Percentiles rank a stretch among this genome's conserved stretches.
phyloP scores from a whole-genome alignment of 768 basidiomycete species.

The Hydnomerulius pinastri region DNA sequence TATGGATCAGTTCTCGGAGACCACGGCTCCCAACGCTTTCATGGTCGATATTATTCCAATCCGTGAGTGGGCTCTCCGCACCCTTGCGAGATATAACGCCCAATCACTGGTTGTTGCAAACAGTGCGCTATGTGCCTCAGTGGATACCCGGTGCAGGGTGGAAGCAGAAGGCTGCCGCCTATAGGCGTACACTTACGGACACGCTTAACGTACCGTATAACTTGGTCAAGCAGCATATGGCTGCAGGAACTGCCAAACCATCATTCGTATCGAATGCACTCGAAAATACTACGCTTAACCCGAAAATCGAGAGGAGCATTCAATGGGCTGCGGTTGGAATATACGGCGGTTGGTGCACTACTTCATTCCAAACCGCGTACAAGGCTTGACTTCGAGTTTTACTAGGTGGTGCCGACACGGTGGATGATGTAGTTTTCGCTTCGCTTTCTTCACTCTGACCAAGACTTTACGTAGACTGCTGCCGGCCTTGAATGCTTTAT shows the following conservation, averaged over 20 bases:
- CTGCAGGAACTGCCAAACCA: not conserved
- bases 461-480: constrained; percentile 18
- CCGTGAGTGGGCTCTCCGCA: constrained; percentile 20
- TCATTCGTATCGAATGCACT: not conserved
- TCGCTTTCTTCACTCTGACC: not conserved
- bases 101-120: constrained; percentile 8
- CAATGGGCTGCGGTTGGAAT: not conserved
- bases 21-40: constrained; percentile 45
- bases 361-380: not conserved
- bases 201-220: constrained; percentile 42
- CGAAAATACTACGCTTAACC: not conserved
- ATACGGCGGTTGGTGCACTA: not conserved
- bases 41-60: constrained; percentile 44
- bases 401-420: constrained; percentile 23
- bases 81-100: constrained; percentile 34
- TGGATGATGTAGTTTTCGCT: not conserved
- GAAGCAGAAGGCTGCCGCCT: constrained; percentile 43
- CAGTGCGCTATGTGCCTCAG: constrained; percentile 48
- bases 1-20: constrained; percentile 26
- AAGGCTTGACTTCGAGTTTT: not conserved
- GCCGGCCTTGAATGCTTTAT: constrained; percentile 32
- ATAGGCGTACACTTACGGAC: constrained; percentile 41
- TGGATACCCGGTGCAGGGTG: constrained; percentile 50
- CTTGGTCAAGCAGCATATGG: not conserved
- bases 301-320: not conserved